These are phyloP conservation scores for Tolypocladium guangdongense DNA, from an alignment of 2,329 filamentous ascomycete genomes.

Conservation along the genomic window DNA sequence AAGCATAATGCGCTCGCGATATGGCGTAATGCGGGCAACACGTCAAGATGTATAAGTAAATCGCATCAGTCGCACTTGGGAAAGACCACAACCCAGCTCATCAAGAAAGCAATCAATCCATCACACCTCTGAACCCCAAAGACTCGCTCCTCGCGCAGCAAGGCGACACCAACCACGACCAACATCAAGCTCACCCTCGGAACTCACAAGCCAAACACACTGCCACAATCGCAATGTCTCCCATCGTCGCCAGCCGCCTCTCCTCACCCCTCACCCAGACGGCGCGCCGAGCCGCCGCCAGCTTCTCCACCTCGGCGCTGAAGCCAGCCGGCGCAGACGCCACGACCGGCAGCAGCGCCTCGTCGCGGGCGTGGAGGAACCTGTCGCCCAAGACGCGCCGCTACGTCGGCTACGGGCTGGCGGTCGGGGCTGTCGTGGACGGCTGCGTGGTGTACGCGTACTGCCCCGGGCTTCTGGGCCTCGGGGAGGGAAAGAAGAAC, in stretches of 20 bases:
- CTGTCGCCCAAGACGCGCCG: constrained; percentile 15
- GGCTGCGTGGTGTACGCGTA: constrained; percentile 16
- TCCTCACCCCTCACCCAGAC: constrained; percentile 4
- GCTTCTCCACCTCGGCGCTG: constrained; percentile 12
- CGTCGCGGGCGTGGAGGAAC: constrained; percentile 15
- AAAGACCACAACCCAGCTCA: background rate
- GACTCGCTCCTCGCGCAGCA: background rate
- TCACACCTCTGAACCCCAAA: background rate
- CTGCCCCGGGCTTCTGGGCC: constrained; percentile 8
- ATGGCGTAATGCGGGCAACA: background rate
- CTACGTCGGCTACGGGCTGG: constrained; percentile 11
- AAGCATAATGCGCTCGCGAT: constrained; percentile 11
- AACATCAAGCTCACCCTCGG: background rate
- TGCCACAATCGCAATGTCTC: constrained; percentile 6
- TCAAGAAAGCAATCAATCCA: background rate
- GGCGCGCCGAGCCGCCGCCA: constrained; percentile 6
- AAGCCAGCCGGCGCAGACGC: constrained; percentile 4
- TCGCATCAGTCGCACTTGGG: background rate
- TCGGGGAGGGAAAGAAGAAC: constrained; percentile 1
- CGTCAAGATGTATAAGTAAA: background rate
- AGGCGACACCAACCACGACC: background rate
- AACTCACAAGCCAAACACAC: background rate
- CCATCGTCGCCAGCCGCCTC: constrained; percentile 9
- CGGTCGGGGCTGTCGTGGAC: constrained; percentile 11
- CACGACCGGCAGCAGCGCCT: background rate